phyloP scores from a whole-genome alignment of 768 basidiomycete species.

The Trametes cingulata region DNA sequence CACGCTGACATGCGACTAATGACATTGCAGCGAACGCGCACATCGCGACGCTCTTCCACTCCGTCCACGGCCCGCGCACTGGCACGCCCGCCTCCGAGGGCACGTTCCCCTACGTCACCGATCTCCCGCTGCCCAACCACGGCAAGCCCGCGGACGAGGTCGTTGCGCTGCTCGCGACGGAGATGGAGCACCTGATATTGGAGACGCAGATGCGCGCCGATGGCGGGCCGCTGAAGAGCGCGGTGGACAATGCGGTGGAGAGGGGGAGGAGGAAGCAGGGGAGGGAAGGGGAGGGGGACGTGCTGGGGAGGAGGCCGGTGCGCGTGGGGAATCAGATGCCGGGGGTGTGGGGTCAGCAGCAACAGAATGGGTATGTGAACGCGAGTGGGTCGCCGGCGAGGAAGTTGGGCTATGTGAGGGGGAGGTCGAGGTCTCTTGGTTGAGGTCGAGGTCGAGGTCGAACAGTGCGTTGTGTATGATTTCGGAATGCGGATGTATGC shows the following conservation, averaged over 20 bases:
- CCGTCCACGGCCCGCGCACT: slow-evolving; percentile 40
- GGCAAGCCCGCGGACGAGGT: slow-evolving; percentile 36
- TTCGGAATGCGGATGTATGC: no score
- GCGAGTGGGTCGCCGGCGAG: not conserved
- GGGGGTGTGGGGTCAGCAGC: not conserved
- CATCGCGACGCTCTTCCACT: slow-evolving; percentile 37
- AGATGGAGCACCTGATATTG: slow-evolving; percentile 68
- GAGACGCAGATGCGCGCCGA: slow-evolving; percentile 61
- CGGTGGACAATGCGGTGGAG: slow-evolving; percentile 21
- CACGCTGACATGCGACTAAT: not conserved
- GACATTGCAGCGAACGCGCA: not conserved
- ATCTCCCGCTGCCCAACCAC: not conserved
- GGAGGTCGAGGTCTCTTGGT: slow-evolving; percentile 20
- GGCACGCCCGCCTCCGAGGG: slow-evolving; percentile 30
- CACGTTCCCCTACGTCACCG: slow-evolving; percentile 40
- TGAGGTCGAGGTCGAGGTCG: not conserved
- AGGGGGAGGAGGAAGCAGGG: not conserved
- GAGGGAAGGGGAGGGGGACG: not conserved
- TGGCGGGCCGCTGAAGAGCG: slow-evolving; percentile 52
- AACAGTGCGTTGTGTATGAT: not conserved
- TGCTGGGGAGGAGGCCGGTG: not conserved
- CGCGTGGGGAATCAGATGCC: not conserved
- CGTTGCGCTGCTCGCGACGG: slow-evolving; percentile 45
- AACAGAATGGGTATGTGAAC: not conserved
- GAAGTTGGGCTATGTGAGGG: slow-evolving; percentile 16